Percentiles rank a stretch among this genome's conserved stretches.
phyloP scores from a whole-genome alignment of 345 rosid genomes.

The Theobroma cacao region DNA sequence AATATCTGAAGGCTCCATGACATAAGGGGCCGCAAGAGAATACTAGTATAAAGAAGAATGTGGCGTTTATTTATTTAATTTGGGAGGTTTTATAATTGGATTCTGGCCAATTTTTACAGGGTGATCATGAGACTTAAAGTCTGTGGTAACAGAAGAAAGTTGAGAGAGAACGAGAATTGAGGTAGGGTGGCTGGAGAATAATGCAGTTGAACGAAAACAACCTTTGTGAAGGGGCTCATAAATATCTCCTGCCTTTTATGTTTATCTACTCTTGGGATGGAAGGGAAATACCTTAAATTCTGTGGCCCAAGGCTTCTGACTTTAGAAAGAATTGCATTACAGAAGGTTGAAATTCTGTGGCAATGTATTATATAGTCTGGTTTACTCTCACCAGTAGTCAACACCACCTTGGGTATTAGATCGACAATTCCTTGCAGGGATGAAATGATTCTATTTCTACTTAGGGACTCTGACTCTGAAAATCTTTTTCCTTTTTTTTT shows the following conservation, averaged over 20 bases:
- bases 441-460: slow-evolving; percentile 19
- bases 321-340: slow-evolving; percentile 49
- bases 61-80: slow-evolving; percentile 7
- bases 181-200: slow-evolving; percentile 62
- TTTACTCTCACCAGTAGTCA: slow-evolving; percentile 40
- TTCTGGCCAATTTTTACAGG: slow-evolving; percentile 18
- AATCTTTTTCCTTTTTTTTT: background rate
- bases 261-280: slow-evolving; percentile 47
- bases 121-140: slow-evolving; percentile 13
- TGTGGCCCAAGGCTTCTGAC: slow-evolving; percentile 56
- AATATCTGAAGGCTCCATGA: slow-evolving; percentile 37
- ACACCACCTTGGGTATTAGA: slow-evolving; percentile 16
- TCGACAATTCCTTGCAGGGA: slow-evolving; percentile 18
- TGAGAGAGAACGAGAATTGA: slow-evolving; percentile 30
- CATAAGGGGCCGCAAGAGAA: slow-evolving; percentile 8
- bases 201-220: slow-evolving; percentile 75
- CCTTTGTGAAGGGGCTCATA: slow-evolving; percentile 50
- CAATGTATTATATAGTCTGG: slow-evolving; percentile 32
- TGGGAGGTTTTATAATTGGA: slow-evolving; percentile 29
- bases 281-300: slow-evolving; percentile 55
- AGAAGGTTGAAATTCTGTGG: slow-evolving; percentile 57
- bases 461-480: slow-evolving; percentile 5
- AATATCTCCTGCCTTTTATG: slow-evolving; percentile 54
- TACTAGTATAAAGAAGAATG: background rate
- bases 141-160: slow-evolving; percentile 22